Percentiles rank a stretch among this genome's conserved stretches.
These are phyloP conservation scores for Ceratocystis eucalypticola DNA, from an alignment of 2,329 filamentous ascomycete genomes.

Conservation along the genomic window DNA sequence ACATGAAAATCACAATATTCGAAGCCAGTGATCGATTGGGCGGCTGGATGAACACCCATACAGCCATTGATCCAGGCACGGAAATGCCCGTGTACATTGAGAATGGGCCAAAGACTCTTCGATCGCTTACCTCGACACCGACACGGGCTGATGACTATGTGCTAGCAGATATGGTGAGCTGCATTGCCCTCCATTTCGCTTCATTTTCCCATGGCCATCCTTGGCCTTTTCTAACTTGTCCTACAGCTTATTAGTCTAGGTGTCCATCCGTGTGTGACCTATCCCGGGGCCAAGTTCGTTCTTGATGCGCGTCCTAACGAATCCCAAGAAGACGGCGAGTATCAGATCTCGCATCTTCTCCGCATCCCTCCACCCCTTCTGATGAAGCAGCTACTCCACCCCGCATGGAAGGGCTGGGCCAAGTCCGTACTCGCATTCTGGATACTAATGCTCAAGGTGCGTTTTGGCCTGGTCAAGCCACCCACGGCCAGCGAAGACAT, in stretches of 20 bases:
- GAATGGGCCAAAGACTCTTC: conserved; percentile 60
- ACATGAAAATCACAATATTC: conserved; percentile 17
- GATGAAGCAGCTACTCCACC: conserved; percentile 13
- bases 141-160: conserved; percentile 47
- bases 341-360: conserved; percentile 42
- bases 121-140: conserved; percentile 33
- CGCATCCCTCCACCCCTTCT: conserved; percentile 25
- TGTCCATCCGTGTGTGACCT: conserved; percentile 14
- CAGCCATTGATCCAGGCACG: conserved; percentile 31
- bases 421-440: conserved; percentile 16
- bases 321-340: not conserved
- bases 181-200: not conserved
- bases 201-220: not conserved
- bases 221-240: not conserved
- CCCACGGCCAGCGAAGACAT: conserved; percentile 26
- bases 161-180: conserved; percentile 55
- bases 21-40: conserved; percentile 54
- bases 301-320: conserved; percentile 2
- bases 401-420: conserved; percentile 18
- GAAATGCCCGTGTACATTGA: conserved; percentile 16
- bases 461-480: conserved; percentile 22
- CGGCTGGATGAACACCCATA: conserved; percentile 69
- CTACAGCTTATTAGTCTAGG: conserved; percentile 15
- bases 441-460: conserved; percentile 16
- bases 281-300: conserved; percentile 16